Evolutionary conservation across 1,284 basidiomycete genomes (phyloP).

Genomic region (Ganoderma meredithae): DNA sequence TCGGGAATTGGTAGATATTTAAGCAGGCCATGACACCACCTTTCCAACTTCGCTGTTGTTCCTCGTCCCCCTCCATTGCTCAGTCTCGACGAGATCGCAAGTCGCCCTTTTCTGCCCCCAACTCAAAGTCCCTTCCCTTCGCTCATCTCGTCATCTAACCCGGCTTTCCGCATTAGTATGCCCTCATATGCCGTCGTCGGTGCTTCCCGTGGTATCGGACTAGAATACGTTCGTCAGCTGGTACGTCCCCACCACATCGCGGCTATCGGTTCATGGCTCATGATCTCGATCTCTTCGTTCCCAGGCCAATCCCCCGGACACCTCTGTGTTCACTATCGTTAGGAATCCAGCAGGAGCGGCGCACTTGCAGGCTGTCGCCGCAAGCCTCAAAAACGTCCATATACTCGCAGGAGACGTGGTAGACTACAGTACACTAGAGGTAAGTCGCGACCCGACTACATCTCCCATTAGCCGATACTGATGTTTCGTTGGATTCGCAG

Average conservation of each 20-base stretch:
- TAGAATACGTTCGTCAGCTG: slow-evolving; percentile 27
- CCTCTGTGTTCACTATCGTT: slow-evolving; percentile 33
- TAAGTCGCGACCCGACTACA: too few species aligned
- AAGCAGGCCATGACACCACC: too few species aligned
- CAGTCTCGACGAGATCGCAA: too few species aligned
- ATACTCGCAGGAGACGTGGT: slow-evolving; percentile 38
- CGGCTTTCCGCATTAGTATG: neutral
- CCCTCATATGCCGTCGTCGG: slow-evolving; percentile 37
- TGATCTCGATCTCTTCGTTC: neutral
- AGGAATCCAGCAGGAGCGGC: slow-evolving; percentile 30
- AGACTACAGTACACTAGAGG: slow-evolving; percentile 34
- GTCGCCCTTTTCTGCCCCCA: too few species aligned
- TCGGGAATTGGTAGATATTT: too few species aligned
- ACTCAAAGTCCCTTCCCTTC: too few species aligned
- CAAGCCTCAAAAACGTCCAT: slow-evolving; percentile 34
- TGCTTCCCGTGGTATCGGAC: slow-evolving; percentile 36
- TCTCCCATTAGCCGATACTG: too few species aligned
- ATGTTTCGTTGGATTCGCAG: too few species aligned
- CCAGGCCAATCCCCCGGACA: slow-evolving; percentile 7
- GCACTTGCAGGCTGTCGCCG: slow-evolving; percentile 31
- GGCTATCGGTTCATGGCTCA: neutral
- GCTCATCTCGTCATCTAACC: too few species aligned
- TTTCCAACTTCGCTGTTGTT: too few species aligned
- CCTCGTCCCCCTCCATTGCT: too few species aligned
- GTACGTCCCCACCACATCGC: slow-evolving; percentile 18